Evolutionary conservation across 805 yeast genomes (phyloP).

Genomic region (Candida morakotiae): DNA sequence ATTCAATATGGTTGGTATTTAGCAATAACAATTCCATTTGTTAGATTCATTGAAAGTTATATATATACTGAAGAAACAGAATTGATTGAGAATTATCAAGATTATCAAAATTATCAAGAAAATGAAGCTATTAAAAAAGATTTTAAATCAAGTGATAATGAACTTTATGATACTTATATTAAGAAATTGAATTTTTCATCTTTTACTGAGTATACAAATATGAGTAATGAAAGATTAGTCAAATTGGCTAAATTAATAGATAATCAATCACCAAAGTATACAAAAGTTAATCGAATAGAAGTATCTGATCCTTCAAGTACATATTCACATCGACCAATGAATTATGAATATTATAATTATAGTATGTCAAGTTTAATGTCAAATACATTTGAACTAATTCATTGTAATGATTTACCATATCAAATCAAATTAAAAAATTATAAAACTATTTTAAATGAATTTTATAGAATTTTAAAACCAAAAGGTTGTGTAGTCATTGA

Average conservation of each 20-base stretch:
- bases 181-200: conserved; percentile 26
- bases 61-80: conserved; percentile 22
- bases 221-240: conserved; percentile 15
- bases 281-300: conserved; percentile 9
- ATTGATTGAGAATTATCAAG: conserved; percentile 13
- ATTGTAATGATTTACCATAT: conserved; percentile 31
- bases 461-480: conserved; percentile 29
- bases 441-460: conserved; percentile 24
- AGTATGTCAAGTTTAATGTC: conserved; percentile 22
- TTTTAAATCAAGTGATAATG: conserved; percentile 20
- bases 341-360: conserved; percentile 24
- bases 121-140: conserved; percentile 10
- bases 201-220: conserved; percentile 22
- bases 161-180: conserved; percentile 18
- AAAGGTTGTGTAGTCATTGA: conserved; percentile 29
- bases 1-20: conserved; percentile 36
- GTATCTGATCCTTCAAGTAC: conserved; percentile 15
- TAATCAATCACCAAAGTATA: conserved; percentile 16
- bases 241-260: conserved; percentile 17
- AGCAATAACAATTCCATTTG: conserved; percentile 33
- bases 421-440: conserved; percentile 27
- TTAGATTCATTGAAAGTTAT: conserved; percentile 31
- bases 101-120: conserved; percentile 13
- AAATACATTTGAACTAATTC: conserved; percentile 32
- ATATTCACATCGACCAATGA: conserved; percentile 24